A percentile compares a stretch with the other conserved stretches of the same genome.
phyloP scores from a whole-genome alignment of 1,284 basidiomycete species.

The Pseudozyma sp. region DNA sequence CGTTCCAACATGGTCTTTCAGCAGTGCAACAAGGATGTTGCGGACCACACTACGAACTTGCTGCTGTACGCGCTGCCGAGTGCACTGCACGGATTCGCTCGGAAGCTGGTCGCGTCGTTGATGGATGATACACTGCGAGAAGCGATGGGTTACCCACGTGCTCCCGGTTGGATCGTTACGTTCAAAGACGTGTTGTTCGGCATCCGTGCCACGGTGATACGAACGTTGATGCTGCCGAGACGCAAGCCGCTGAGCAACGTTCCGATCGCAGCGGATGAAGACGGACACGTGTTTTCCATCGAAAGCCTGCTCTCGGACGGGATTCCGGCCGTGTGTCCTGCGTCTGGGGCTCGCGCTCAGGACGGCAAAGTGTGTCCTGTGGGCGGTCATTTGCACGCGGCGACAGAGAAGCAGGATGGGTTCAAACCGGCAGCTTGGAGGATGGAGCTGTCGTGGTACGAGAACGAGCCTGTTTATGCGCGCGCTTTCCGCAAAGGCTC shows the following conservation, averaged over 20 bases:
- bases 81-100: constrained; percentile 26
- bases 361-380: constrained; percentile 49
- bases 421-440: constrained; percentile 32
- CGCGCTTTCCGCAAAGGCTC: constrained; percentile 17
- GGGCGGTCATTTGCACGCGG: constrained; percentile 23
- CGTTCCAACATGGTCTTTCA: constrained; percentile 29
- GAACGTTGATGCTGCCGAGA: constrained; percentile 24
- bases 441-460: constrained; percentile 47
- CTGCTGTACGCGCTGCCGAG: constrained; percentile 29
- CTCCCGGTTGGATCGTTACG: constrained; percentile 16
- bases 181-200: constrained; percentile 27
- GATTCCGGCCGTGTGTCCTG: constrained; percentile 42
- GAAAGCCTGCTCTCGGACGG: constrained; percentile 29
- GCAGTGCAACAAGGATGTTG: constrained; percentile 37
- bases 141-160: constrained; percentile 30
- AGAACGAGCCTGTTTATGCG: constrained; percentile 47
- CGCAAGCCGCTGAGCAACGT: constrained; percentile 21
- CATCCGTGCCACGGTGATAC: constrained; percentile 9
- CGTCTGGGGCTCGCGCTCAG: constrained; percentile 30
- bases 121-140: constrained; percentile 40
- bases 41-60: constrained; percentile 42
- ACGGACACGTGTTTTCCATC: constrained; percentile 27
- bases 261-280: constrained; percentile 25
- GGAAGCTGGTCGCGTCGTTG: constrained; percentile 23
- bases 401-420: neutral